Evolutionary conservation across 306 rosid species (phyloP).

Genomic region (Lathyrus tuberosus): DNA sequence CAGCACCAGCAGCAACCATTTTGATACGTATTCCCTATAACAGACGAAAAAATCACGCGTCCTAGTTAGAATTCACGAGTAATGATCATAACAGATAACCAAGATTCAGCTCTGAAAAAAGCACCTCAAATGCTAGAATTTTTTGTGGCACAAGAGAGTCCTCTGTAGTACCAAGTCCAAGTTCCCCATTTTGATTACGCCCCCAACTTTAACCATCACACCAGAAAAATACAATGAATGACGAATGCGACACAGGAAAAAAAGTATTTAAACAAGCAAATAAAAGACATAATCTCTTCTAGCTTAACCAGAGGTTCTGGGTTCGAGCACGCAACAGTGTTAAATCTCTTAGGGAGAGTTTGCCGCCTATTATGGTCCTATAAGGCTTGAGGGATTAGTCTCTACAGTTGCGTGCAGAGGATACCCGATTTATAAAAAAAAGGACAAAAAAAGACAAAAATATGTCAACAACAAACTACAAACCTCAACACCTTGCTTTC

Average conservation of each 20-base stretch:
- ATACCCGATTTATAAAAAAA: too few relatives aligned
- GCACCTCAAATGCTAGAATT: conserved; percentile 80
- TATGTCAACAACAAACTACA: conserved; percentile 36
- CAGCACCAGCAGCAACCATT: conserved; percentile 99
- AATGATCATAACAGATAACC: conserved; percentile 10
- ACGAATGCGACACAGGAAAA: not conserved
- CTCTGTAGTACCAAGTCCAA: conserved; percentile 86
- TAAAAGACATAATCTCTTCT: not conserved
- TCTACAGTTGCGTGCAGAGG: too few relatives aligned
- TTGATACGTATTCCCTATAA: conserved; percentile 73
- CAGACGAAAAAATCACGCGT: conserved; percentile 16
- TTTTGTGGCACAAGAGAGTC: conserved; percentile 89
- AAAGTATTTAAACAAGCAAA: not conserved
- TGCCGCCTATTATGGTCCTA: too few relatives aligned
- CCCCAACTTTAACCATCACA: conserved; percentile 80
- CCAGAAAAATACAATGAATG: conserved; percentile 8
- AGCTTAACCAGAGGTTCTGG: too few relatives aligned
- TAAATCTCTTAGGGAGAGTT: too few relatives aligned
- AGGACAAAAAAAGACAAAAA: not conserved
- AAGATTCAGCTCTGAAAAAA: conserved; percentile 32
- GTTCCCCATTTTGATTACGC: conserved; percentile 92
- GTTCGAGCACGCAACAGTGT: too few relatives aligned
- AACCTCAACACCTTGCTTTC: conserved; percentile 86
- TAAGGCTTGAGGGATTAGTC: too few relatives aligned
- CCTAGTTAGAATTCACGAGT: not conserved